Evolutionary conservation across 345 rosid species (phyloP).

Genomic region (Rubroshorea leprosula): DNA sequence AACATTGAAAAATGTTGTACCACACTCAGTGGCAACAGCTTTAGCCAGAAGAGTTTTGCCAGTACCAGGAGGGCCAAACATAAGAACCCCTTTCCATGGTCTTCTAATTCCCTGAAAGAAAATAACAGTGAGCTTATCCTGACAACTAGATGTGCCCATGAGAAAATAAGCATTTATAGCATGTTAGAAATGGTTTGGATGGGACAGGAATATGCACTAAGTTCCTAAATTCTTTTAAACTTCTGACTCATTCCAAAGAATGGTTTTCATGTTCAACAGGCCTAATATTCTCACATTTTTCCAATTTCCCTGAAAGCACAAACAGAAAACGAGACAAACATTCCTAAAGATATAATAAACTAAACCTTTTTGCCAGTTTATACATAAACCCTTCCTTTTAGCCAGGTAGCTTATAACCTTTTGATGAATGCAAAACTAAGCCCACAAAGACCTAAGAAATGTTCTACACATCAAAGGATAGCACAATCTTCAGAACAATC

Average conservation of each 20-base stretch:
- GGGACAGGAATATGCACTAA: neutral
- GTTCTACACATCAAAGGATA: neutral
- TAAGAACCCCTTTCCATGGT: constrained; percentile 99
- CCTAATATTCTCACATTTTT: neutral
- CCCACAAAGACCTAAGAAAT: neutral
- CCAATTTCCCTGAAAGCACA: neutral
- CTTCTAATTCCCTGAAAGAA: constrained; percentile 86
- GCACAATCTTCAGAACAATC: neutral
- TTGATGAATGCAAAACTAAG: constrained; percentile 12
- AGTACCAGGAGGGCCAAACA: constrained; percentile 99
- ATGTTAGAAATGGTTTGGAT: no score
- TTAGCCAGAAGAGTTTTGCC: constrained; percentile 94
- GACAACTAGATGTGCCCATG: neutral
- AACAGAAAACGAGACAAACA: neutral
- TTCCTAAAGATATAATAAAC: neutral
- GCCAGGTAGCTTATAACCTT: neutral
- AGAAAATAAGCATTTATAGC: neutral
- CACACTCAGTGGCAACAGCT: constrained; percentile 98
- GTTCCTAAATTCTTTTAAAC: neutral
- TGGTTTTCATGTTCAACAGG: neutral
- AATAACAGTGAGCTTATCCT: neutral
- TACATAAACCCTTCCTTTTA: neutral
- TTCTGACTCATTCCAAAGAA: neutral
- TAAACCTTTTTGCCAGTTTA: no score
- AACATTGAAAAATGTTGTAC: constrained; percentile 94